Conservation (phyloP, 352 stramenopile species). For the Blastocystis hominis region DNA sequence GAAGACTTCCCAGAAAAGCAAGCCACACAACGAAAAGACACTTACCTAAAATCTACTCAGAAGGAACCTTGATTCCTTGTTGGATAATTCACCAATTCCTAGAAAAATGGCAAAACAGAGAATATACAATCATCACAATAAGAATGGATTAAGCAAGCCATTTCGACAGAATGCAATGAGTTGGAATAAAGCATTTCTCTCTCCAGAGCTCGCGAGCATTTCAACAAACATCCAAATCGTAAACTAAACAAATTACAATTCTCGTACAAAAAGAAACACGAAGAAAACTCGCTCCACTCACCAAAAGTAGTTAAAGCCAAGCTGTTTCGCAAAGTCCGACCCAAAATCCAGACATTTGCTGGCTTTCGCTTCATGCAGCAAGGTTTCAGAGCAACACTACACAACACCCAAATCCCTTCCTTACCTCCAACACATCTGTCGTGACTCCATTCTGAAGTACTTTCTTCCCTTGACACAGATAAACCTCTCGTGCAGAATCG, state of each 20-base stretch:
- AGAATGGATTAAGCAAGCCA: background rate
- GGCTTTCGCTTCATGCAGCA: background rate
- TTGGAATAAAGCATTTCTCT: background rate
- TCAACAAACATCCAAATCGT: background rate
- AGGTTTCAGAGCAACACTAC: background rate
- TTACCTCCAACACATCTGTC: constrained; percentile 6
- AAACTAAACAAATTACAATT: background rate
- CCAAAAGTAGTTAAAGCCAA: background rate
- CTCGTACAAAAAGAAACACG: background rate
- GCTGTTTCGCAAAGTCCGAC: constrained; percentile 9
- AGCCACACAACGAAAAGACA: background rate
- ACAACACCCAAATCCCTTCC: background rate
- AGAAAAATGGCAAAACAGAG: background rate
- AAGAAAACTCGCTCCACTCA: background rate
- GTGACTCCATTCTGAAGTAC: constrained; percentile 42
- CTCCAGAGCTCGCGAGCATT: background rate
- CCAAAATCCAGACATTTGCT: background rate
- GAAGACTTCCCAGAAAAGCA: background rate
- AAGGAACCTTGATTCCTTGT: no score
- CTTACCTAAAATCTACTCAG: no score
- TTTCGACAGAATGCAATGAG: background rate
- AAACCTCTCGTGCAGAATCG: background rate
- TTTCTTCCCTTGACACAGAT: constrained; percentile 8
- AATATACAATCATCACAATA: background rate
- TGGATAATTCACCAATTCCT: no score